Evolutionary conservation across 352 stramenopile genomes (phyloP), one percentile per base, ranked within the genome.

Genomic region (Aphanomyces astaci): DNA sequence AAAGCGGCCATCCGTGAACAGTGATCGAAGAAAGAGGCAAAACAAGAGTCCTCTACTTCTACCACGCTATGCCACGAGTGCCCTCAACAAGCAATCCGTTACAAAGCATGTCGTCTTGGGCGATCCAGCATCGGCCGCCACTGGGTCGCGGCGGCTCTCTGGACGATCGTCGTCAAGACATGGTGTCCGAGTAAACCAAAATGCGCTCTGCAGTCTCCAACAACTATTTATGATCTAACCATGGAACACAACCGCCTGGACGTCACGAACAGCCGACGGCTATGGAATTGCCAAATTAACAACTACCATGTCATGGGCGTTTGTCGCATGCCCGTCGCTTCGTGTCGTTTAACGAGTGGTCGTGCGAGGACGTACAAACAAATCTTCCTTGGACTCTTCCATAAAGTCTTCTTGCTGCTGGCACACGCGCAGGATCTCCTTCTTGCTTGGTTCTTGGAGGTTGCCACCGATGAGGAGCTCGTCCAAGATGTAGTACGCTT

Each of bases 401-500:
- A 94, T 92, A 73, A 93, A 91, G 73, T 96, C 88, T 72, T 96
- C 88, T 73, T 96, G 88, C 63, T 89, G 80, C 49, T 84, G 92
- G 76, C 81, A 89, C 71, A 96, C 89, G 65, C 88, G 85, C 54
- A 96, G 73, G 43, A 96, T 84, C 66, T 97, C 90, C 65, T 91
- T 89, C 81, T 98, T 98, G 76, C 84, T 96, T 54, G 90, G 89
- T 79, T 99, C 96, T 78, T 98, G 86, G 70, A 99, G 89, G 72
- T 99, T 91, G 43, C 97, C 97, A 56, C 95, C 96, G 66, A 99
- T 92, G 75, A 99, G 98, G 56, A 99, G 90, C 83, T 99, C 97
- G 81, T 99, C 97, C 54, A 99, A 83, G 76, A 99, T 99, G 76
- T 98, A 98, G 79, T 99, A 99, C 22, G 98, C 97, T 86, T 99